A percentile compares a stretch with the other conserved stretches of the same genome.
Conservation (phyloP, 345 rosid genomes). For the Lagerstroemia speciosa region DNA sequence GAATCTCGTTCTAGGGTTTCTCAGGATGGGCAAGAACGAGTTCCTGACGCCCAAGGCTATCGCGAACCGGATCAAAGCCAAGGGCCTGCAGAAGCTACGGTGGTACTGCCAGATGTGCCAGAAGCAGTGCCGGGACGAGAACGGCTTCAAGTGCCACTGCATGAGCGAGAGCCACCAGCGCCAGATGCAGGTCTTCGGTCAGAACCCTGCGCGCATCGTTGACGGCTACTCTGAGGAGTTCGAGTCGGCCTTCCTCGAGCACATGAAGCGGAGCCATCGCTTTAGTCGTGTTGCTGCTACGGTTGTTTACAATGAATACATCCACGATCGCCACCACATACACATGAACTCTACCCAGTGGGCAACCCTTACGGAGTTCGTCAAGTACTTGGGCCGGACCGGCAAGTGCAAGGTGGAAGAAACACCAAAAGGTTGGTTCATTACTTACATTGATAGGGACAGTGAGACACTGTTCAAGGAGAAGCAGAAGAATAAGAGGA, state of each 20-base stretch:
- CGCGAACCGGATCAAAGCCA: constrained; percentile 82
- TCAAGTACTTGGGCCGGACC: constrained; percentile 62
- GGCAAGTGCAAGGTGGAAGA: constrained; percentile 97
- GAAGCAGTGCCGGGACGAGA: constrained; percentile 96
- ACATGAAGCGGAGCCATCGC: constrained; percentile 78
- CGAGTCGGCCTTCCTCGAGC: constrained; percentile 58
- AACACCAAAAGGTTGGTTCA: constrained; percentile 96
- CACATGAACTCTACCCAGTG: constrained; percentile 92
- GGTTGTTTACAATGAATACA: constrained; percentile 88
- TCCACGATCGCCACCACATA: constrained; percentile 76
- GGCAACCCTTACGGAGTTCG: constrained; percentile 87
- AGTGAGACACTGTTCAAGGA: constrained; percentile 80
- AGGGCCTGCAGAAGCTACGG: constrained; percentile 91
- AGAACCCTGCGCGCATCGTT: constrained; percentile 62
- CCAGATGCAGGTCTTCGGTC: constrained; percentile 88
- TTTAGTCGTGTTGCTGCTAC: constrained; percentile 91
- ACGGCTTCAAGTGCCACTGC: constrained; percentile 97
- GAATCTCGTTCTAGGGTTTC: neutral
- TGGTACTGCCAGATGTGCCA: constrained; percentile 99
- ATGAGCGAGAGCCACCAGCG: constrained; percentile 96
- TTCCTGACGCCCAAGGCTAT: constrained; percentile 86
- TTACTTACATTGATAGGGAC: constrained; percentile 80
- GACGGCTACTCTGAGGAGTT: constrained; percentile 92
- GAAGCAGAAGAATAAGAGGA: constrained; percentile 73
- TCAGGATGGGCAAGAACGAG: constrained; percentile 80